Base-by-base conservation (phyloP, 257 asterid genomes). In the Petrea volubilis region DNA sequence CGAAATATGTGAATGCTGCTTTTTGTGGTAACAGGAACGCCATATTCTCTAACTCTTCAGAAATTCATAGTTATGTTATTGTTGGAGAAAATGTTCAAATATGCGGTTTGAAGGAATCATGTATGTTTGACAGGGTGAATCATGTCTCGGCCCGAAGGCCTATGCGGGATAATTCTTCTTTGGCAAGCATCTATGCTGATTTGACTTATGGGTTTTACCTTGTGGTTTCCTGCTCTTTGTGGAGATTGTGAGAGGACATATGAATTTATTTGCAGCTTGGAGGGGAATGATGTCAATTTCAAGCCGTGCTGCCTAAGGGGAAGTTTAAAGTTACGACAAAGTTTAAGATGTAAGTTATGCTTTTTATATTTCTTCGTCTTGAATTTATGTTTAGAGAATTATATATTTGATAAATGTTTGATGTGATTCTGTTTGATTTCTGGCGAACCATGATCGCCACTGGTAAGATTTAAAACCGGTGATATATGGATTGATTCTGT, bases 11-110 rank as follows among this genome's bases (percentile, higher is more conserved):
- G 18, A 33, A 64, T 27, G 80, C 82, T 38, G 58, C 82, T 6
- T 80, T 80, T 23, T 85, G 88, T 71, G 86, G 86, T 3, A 78
- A 80, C 33, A 76, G 79, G 50, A 79, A 76, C 57, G 60, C 40
- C 6, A 14, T 65, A 1, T 72, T 72, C 55, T 33, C 74, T 17
- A 77, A 73, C 68, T 69, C 82, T 28, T 74, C 83, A 0, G 71
- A 57, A 21, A 5, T 66, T 65, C 70, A 74, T 51, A 79, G 83
- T 27, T 84, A 84, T 18, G 76, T 79, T 23, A 24, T 57, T 59
- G 51, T 60, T 8, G 81, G 78, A 5, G 40, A 65, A 1, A 5
- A 57, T 2, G 2, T 56, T 28, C 1, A 0, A 31, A 13, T 72
- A 9, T 61, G 79, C 46, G 83, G 77, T 28, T 65, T 85, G 80